Evolutionary conservation across 1,284 basidiomycete species (phyloP).

Genomic region (Mycena sp.): DNA sequence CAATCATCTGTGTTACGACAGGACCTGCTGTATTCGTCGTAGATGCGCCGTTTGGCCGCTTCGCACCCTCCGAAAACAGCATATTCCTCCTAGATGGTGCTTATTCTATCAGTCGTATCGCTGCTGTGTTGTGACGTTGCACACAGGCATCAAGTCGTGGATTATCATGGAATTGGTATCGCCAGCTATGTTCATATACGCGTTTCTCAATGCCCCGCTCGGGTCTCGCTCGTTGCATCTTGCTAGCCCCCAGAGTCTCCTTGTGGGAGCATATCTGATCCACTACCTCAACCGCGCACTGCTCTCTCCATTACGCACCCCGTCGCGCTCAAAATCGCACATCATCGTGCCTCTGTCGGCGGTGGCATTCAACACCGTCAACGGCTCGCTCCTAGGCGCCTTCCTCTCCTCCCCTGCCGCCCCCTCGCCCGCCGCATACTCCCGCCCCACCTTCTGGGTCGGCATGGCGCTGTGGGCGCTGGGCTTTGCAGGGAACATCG

Average conservation of each 20-base stretch:
- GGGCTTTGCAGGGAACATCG: slow-evolving; percentile 83
- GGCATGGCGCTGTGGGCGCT: slow-evolving; percentile 73
- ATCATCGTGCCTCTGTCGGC: slow-evolving; percentile 69
- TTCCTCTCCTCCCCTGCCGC: slow-evolving; percentile 70
- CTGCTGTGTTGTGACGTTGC: not conserved
- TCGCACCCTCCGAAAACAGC: slow-evolving; percentile 56
- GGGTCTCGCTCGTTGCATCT: slow-evolving; percentile 41
- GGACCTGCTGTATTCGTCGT: slow-evolving; percentile 41
- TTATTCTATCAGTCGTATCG: slow-evolving; percentile 21
- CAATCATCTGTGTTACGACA: slow-evolving; percentile 36
- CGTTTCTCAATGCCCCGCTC: slow-evolving; percentile 59
- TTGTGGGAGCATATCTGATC: slow-evolving; percentile 69
- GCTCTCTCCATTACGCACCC: slow-evolving; percentile 84
- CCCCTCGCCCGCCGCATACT: slow-evolving; percentile 50
- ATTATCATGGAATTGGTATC: slow-evolving; percentile 88
- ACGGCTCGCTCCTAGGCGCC: slow-evolving; percentile 76
- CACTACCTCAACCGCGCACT: slow-evolving; percentile 91
- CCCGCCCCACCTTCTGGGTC: slow-evolving; percentile 62
- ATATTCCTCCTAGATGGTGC: slow-evolving; percentile 65
- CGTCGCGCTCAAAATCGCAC: slow-evolving; percentile 83
- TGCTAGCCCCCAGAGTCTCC: slow-evolving; percentile 57
- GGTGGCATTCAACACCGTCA: slow-evolving; percentile 76
- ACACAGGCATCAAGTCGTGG: slow-evolving; percentile 69
- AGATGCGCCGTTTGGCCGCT: slow-evolving; percentile 74
- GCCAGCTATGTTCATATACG: slow-evolving; percentile 66